These are phyloP conservation scores for Kernera saxatilis DNA, from an alignment of 345 rosid species.

Conservation along the genomic window DNA sequence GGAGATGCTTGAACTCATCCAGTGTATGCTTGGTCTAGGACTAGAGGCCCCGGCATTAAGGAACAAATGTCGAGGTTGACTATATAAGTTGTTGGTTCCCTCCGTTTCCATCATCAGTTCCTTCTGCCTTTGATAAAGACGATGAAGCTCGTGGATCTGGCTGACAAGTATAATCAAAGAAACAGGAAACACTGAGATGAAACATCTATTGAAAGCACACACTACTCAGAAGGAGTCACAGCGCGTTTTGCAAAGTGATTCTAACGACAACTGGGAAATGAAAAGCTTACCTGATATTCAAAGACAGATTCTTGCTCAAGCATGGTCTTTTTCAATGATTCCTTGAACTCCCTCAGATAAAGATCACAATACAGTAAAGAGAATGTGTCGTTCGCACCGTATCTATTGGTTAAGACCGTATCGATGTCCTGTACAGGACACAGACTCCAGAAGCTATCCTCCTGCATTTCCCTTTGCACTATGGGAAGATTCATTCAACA, in stretches of 20 bases:
- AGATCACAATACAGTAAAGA: constrained; percentile 12
- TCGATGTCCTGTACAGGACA: constrained; percentile 26
- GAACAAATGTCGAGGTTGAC: background rate
- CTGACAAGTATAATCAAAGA: constrained; percentile 11
- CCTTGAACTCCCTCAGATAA: constrained; percentile 29
- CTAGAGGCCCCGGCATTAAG: constrained; percentile 13
- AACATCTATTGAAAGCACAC: background rate
- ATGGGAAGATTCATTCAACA: constrained; percentile 19
- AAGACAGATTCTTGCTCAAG: constrained; percentile 48
- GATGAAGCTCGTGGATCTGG: constrained; percentile 53
- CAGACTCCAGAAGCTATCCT: constrained; percentile 12
- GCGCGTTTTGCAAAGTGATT: too few relatives aligned
- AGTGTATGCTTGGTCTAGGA: background rate
- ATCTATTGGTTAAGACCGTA: constrained; percentile 12
- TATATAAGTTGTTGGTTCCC: background rate
- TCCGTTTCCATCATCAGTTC: constrained; percentile 43
- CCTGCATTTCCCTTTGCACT: constrained; percentile 14
- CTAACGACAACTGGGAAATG: background rate
- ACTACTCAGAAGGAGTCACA: too few relatives aligned
- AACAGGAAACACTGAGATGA: background rate
- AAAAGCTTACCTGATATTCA: constrained; percentile 40
- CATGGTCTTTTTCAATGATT: constrained; percentile 38
- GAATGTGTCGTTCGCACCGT: background rate
- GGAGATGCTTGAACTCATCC: constrained; percentile 18
- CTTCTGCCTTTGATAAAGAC: constrained; percentile 42